Conservation (phyloP, 257 asterid genomes). For the Solanum piurae region DNA sequence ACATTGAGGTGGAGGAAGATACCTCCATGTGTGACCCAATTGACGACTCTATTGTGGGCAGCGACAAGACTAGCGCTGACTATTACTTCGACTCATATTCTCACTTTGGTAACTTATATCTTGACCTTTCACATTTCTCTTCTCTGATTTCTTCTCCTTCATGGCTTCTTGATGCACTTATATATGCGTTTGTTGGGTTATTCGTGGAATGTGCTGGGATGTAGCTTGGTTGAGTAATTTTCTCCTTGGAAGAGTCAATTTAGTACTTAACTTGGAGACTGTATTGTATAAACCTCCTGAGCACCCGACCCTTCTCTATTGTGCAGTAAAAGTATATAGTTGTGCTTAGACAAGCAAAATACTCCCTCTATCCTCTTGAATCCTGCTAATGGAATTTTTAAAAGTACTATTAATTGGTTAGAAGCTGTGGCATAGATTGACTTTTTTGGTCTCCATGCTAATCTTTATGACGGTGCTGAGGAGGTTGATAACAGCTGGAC, state of each 20-base stretch:
- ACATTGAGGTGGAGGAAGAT: slow-evolving; percentile 54
- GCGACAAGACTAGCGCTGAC: slow-evolving; percentile 83
- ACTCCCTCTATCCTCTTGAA: neutral
- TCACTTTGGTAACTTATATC: slow-evolving; percentile 56
- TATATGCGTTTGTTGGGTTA: neutral
- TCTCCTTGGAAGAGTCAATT: neutral
- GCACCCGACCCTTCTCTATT: neutral
- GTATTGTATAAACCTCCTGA: neutral
- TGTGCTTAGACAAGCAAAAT: neutral
- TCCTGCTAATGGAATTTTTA: neutral
- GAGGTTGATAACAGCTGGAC: neutral
- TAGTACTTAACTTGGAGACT: neutral
- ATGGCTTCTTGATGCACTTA: neutral
- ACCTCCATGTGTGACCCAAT: slow-evolving; percentile 41
- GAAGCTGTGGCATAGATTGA: neutral
- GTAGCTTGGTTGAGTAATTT: neutral
- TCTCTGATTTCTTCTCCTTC: neutral
- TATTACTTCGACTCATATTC: slow-evolving; percentile 94
- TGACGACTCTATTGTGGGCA: slow-evolving; percentile 11
- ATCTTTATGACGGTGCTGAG: neutral
- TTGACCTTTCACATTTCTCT: neutral
- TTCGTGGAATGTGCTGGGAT: neutral
- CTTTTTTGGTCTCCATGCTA: neutral
- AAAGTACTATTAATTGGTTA: neutral
- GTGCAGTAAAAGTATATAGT: neutral